A percentile compares a stretch with the other conserved stretches of the same genome.
phyloP scores from a whole-genome alignment of 2,329 filamentous ascomycete genomes.

The Aspergillus sp. region DNA sequence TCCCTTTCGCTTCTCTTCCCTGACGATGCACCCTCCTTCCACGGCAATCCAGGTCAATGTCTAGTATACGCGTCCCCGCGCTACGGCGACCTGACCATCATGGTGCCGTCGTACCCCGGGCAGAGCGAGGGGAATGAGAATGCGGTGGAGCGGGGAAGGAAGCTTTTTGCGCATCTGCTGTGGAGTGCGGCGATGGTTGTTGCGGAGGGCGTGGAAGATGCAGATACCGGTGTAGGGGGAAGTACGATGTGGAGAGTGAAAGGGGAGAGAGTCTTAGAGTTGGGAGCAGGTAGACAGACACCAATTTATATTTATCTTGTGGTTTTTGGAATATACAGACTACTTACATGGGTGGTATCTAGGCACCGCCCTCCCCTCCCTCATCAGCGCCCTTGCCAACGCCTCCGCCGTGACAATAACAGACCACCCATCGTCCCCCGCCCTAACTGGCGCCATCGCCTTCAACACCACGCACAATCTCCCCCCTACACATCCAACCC shows the following conservation, averaged over 20 bases:
- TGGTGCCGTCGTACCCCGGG: slow-evolving; percentile 37
- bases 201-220: slow-evolving; percentile 34
- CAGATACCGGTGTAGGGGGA: slow-evolving; percentile 15
- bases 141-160: slow-evolving; percentile 39
- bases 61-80: slow-evolving; percentile 43
- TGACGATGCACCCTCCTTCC: slow-evolving; percentile 47
- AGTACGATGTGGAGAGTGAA: slow-evolving; percentile 35
- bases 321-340: not conserved
- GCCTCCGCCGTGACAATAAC: slow-evolving; percentile 40
- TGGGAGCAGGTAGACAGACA: slow-evolving; percentile 47
- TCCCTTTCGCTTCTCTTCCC: slow-evolving; percentile 49
- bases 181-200: slow-evolving; percentile 48
- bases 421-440: slow-evolving; percentile 41
- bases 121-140: slow-evolving; percentile 20
- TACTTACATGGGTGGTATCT: not conserved
- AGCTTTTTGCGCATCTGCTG: slow-evolving; percentile 51
- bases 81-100: slow-evolving; percentile 34
- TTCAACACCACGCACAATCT: slow-evolving; percentile 42
- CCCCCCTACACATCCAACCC: not conserved
- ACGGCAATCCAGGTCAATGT: slow-evolving; percentile 45
- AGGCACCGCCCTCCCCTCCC: slow-evolving; percentile 37
- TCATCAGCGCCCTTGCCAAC: slow-evolving; percentile 29
- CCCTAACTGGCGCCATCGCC: slow-evolving; percentile 35
- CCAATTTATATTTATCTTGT: slow-evolving; percentile 18
- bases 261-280: slow-evolving; percentile 47